Percentiles rank a stretch among this genome's conserved stretches.
phyloP scores from a whole-genome alignment of 768 basidiomycete genomes.

The Fomitopsis serialis region DNA sequence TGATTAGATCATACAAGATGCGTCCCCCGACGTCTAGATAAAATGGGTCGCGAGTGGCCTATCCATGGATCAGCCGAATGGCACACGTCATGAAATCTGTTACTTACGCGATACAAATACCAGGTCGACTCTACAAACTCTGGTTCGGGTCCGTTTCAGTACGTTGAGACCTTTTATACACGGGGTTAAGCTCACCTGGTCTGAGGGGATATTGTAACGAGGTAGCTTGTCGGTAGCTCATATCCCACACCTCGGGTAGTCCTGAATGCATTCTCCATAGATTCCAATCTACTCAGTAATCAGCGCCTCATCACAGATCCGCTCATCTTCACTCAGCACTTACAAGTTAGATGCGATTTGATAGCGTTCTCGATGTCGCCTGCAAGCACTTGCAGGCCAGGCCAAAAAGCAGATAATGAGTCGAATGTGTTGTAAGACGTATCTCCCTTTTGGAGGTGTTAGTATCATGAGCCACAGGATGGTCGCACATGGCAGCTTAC shows the following conservation, averaged over 20 bases:
- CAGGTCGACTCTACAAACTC: constrained; percentile 97
- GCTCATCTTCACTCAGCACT: constrained; percentile 19
- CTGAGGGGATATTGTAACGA: constrained; percentile 77
- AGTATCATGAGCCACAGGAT: background rate
- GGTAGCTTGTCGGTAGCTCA: constrained; percentile 63
- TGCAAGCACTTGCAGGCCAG: constrained; percentile 87
- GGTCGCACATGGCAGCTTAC: constrained; percentile 10
- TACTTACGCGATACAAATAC: constrained; percentile 81
- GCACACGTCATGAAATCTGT: background rate
- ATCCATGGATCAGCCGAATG: constrained; percentile 5
- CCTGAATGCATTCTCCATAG: constrained; percentile 85
- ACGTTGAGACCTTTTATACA: background rate
- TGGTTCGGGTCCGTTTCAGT: constrained; percentile 15
- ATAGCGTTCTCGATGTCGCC: constrained; percentile 89
- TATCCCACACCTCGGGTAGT: constrained; percentile 90
- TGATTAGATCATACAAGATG: constrained; percentile 67
- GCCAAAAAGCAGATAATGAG: constrained; percentile 94
- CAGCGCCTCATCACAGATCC: background rate
- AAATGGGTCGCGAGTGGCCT: constrained; percentile 91
- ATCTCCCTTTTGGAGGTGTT: constrained; percentile 48
- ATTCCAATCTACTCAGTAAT: constrained; percentile 68
- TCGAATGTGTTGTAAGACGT: constrained; percentile 78
- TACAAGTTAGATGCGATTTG: constrained; percentile 86
- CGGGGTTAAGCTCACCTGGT: constrained; percentile 42
- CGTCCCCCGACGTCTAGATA: constrained; percentile 83